These are phyloP conservation scores for Nakaseomyces nivariensis DNA, from an alignment of 1,139 yeast species.

Conservation along the genomic window DNA sequence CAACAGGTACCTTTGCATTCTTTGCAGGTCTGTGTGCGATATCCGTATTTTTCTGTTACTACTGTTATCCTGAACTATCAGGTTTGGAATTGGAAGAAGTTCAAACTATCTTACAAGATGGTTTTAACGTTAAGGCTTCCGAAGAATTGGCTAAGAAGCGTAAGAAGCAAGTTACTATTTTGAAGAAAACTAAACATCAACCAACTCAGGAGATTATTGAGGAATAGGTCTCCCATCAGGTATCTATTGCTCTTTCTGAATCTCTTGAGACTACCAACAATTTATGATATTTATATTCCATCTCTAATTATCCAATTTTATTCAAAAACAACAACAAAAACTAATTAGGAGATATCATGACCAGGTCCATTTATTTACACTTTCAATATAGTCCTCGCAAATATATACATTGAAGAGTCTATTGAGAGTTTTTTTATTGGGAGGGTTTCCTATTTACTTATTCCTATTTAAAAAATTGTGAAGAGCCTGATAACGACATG, in stretches of 20 bases:
- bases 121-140: constrained; percentile 75
- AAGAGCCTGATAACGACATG: too few species aligned
- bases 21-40: constrained; percentile 73
- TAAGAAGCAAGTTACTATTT: constrained; percentile 22
- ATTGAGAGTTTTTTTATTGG: too few species aligned
- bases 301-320: background rate
- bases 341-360: background rate
- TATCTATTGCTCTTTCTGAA: background rate
- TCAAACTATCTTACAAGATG: constrained; percentile 64
- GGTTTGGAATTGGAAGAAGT: constrained; percentile 89
- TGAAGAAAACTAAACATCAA: constrained; percentile 12
- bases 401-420: too few species aligned
- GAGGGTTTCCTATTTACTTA: too few species aligned
- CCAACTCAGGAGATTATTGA: constrained; percentile 21
- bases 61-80: constrained; percentile 86
- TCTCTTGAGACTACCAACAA: background rate
- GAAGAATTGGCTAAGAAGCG: constrained; percentile 39
- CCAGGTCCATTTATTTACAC: background rate
- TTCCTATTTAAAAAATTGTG: too few species aligned
- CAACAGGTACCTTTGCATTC: constrained; percentile 86
- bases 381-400: too few species aligned
- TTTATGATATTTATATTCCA: constrained; percentile 1
- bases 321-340: too few species aligned
- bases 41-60: constrained; percentile 62
- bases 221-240: constrained; percentile 1